phyloP scores from a whole-genome alignment of 371 early-diverging fungal genomes.

The Syncephalastrum sp. region DNA sequence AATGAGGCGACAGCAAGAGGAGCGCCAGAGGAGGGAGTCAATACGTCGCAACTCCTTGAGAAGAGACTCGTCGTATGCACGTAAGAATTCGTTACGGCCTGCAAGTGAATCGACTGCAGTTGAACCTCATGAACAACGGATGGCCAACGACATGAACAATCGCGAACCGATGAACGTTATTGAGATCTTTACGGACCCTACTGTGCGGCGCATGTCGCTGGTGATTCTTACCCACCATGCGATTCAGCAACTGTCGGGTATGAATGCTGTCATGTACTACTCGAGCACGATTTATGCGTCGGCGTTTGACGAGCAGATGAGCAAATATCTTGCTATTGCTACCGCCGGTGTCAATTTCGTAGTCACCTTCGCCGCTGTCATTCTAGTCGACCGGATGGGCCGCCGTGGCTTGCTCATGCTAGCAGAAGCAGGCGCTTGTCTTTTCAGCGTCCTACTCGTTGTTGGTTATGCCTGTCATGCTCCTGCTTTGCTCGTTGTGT shows the following conservation, averaged over 20 bases:
- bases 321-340: slow-evolving; percentile 58
- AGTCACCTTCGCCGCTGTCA: slow-evolving; percentile 50
- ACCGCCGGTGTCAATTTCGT: slow-evolving; percentile 65
- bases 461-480: slow-evolving; percentile 48
- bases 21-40: too few relatives aligned
- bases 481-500: slow-evolving; percentile 56
- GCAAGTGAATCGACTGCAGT: neutral
- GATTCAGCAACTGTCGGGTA: slow-evolving; percentile 82
- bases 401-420: slow-evolving; percentile 66
- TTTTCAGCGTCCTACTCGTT: slow-evolving; percentile 62
- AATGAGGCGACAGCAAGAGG: slow-evolving; percentile 4
- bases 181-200: slow-evolving; percentile 32
- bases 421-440: slow-evolving; percentile 55
- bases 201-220: slow-evolving; percentile 50
- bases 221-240: slow-evolving; percentile 41
- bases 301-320: slow-evolving; percentile 36
- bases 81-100: too few relatives aligned
- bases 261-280: slow-evolving; percentile 84
- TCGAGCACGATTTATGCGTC: slow-evolving; percentile 67
- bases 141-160: neutral
- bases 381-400: slow-evolving; percentile 71
- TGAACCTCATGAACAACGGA: neutral
- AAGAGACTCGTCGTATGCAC: too few relatives aligned
- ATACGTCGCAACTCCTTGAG: too few relatives aligned
- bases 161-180: slow-evolving; percentile 21